phyloP scores from a whole-genome alignment of 768 basidiomycete genomes.

The Pleurotus tuber-regium region DNA sequence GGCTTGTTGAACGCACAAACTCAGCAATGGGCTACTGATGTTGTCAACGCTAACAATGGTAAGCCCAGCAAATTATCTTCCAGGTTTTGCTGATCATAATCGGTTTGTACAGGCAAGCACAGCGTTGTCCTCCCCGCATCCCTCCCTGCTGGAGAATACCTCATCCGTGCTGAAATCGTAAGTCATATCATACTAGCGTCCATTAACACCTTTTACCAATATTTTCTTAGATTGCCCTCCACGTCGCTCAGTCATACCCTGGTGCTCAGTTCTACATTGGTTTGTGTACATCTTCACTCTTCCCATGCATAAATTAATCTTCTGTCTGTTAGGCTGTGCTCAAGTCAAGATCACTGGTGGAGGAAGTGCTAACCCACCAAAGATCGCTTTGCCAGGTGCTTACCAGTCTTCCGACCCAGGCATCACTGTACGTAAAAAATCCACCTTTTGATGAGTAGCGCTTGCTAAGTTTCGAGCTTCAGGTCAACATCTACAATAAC shows the following conservation, averaged over 20 bases:
- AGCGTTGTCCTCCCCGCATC: conserved; percentile 41
- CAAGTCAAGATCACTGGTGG: conserved; percentile 46
- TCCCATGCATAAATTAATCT: background rate
- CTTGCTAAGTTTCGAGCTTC: background rate
- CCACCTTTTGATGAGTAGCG: background rate
- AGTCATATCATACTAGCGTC: conserved; percentile 13
- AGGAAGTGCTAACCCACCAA: conserved; percentile 45
- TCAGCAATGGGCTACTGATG: conserved; percentile 46
- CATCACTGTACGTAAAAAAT: conserved; percentile 34
- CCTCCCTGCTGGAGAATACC: conserved; percentile 48
- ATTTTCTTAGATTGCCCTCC: conserved; percentile 12
- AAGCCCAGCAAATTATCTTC: conserved; percentile 10
- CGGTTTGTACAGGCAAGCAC: conserved; percentile 32
- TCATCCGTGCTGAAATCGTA: conserved; percentile 50
- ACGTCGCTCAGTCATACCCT: conserved; percentile 33
- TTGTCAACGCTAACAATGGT: conserved; percentile 46
- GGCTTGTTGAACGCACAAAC: conserved; percentile 39
- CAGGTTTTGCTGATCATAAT: background rate
- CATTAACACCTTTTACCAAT: background rate
- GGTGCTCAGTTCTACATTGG: conserved; percentile 48
- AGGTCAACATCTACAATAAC: conserved; percentile 57
- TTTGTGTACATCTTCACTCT: conserved; percentile 7
- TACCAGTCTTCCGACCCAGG: conserved; percentile 48
- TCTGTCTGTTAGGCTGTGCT: conserved; percentile 36
- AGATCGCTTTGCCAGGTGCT: conserved; percentile 45